Conservation (phyloP, 148 eudicot genomes). For the Rhododendron mucronatum region DNA sequence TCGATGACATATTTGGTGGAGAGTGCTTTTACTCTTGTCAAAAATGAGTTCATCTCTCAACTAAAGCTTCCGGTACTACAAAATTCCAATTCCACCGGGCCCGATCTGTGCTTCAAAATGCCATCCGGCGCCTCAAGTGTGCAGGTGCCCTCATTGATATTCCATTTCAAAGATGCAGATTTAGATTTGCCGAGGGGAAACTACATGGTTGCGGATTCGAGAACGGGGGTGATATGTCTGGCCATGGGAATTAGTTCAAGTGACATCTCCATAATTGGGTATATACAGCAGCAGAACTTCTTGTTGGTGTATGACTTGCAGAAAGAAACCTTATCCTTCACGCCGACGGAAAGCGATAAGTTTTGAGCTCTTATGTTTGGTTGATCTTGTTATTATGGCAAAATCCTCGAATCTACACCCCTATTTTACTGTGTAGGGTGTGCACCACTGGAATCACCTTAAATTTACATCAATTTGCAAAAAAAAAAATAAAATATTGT, state of each 20-base stretch:
- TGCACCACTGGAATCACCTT: too few species aligned
- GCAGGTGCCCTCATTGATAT: background rate
- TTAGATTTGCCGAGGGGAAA: background rate
- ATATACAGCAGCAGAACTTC: background rate
- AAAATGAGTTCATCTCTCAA: background rate
- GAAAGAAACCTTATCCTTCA: background rate
- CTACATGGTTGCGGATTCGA: too few species aligned
- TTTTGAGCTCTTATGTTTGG: background rate
- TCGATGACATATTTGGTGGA: background rate
- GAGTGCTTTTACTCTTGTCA: background rate
- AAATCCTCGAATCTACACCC: too few species aligned
- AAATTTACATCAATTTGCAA: too few species aligned
- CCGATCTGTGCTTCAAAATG: background rate
- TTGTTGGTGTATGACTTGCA: background rate
- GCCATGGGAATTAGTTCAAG: background rate
- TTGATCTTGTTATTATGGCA: too few species aligned
- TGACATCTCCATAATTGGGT: background rate
- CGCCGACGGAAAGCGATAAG: background rate
- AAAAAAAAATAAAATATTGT: too few species aligned
- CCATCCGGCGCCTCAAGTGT: background rate
- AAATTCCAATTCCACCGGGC: background rate
- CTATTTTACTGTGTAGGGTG: too few species aligned
- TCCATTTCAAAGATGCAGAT: background rate
- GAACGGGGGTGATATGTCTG: background rate
- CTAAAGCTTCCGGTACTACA: background rate